These are phyloP conservation scores for Botrytis porri DNA, from an alignment of 2,329 filamentous ascomycete species.

Conservation along the genomic window DNA sequence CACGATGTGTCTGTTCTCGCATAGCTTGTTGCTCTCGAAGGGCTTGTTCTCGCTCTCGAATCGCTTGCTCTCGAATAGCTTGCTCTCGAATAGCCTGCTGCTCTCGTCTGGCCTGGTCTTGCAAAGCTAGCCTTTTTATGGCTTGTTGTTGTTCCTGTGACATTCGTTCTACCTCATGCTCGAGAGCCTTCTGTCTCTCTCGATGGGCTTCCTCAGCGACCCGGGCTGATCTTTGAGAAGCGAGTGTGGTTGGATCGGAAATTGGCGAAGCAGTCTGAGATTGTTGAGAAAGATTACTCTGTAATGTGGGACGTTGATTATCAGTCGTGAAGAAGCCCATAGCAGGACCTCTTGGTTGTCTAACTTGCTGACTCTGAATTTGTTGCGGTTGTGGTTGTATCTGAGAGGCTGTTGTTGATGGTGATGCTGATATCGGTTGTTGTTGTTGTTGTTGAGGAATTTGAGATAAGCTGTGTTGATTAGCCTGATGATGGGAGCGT, in stretches of 20 bases:
- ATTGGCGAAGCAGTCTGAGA: constrained; percentile 12
- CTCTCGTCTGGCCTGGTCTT: constrained; percentile 10
- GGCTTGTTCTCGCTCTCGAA: constrained; percentile 1
- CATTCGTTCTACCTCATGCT: constrained; percentile 11
- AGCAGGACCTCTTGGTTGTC: constrained; percentile 31
- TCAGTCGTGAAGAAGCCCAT: constrained; percentile 35
- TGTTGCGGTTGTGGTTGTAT: constrained; percentile 18
- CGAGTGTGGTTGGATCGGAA: not conserved
- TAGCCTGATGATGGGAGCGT: constrained; percentile 31
- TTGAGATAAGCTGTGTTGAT: constrained; percentile 29
- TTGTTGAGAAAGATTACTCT: constrained; percentile 14
- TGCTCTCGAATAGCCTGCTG: constrained; percentile 4
- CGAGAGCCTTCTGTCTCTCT: constrained; percentile 4
- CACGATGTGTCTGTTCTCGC: not conserved
- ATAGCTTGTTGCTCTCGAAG: not conserved
- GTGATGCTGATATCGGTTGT: constrained; percentile 24
- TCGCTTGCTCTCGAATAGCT: not conserved
- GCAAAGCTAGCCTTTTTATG: constrained; percentile 20
- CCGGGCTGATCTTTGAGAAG: constrained; percentile 4
- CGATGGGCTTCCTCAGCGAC: constrained; percentile 7
- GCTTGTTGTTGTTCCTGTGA: constrained; percentile 12
- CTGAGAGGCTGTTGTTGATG: constrained; percentile 22
- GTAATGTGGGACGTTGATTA: constrained; percentile 30
- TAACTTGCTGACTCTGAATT: constrained; percentile 23
- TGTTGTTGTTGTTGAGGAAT: constrained; percentile 17